phyloP scores from a whole-genome alignment of 805 yeast species.

The Myxozyma neglecta region DNA sequence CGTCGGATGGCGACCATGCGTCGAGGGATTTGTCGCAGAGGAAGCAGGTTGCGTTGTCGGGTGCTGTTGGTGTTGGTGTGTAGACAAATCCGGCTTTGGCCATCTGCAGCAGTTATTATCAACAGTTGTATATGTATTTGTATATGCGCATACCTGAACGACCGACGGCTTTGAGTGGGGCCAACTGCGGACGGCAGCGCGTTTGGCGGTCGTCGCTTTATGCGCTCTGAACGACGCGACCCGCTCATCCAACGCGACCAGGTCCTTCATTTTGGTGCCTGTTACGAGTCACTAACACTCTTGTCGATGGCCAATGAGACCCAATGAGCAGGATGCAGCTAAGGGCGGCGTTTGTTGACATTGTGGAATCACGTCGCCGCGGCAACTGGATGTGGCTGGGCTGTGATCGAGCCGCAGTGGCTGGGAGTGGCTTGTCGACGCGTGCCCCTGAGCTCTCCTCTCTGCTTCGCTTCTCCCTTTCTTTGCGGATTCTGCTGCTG shows the following conservation, averaged over 20 bases:
- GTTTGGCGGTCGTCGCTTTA: conserved; percentile 8
- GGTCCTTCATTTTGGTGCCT: conserved; percentile 15
- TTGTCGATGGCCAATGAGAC: no score
- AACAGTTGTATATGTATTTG: neutral
- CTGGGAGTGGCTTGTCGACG: neutral
- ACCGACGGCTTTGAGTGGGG: conserved; percentile 28
- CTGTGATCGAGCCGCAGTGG: neutral
- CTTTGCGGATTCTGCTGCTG: neutral
- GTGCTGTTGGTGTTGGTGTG: conserved; percentile 50
- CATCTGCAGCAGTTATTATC: conserved; percentile 36
- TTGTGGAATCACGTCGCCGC: neutral
- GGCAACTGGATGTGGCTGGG: conserved; percentile 5
- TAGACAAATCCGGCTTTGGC: conserved; percentile 63
- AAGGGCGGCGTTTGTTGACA: conserved; percentile 10
- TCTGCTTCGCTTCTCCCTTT: conserved; percentile 1
- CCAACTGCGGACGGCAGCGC: conserved; percentile 23
- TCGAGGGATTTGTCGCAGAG: conserved; percentile 55
- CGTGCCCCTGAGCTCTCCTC: conserved; percentile 2
- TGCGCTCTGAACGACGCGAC: conserved; percentile 27
- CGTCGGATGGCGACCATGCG: conserved; percentile 59
- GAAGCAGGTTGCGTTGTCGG: conserved; percentile 58
- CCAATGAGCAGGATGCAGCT: no score
- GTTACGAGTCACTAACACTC: no score
- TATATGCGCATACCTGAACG: conserved; percentile 18
- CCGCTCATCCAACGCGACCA: conserved; percentile 30